Percentiles rank a stretch among this genome's conserved stretches.
These are phyloP conservation scores for Didymella arachidicola DNA, from an alignment of 2,329 filamentous ascomycete genomes.

Conservation along the genomic window DNA sequence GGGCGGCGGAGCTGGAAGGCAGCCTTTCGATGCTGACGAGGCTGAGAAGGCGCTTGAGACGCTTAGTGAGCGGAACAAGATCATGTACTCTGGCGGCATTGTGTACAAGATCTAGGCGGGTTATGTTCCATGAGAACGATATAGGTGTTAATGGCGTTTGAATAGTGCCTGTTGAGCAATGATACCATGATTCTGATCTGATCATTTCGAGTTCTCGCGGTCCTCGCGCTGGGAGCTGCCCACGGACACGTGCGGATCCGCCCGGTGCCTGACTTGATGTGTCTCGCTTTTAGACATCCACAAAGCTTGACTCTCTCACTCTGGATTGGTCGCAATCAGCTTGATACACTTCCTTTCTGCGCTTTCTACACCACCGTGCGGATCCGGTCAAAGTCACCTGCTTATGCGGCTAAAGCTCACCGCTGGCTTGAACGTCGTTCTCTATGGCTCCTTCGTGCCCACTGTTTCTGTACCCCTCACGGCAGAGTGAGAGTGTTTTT, in stretches of 20 bases:
- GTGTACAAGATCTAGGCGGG: slow-evolving; percentile 57
- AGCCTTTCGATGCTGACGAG: slow-evolving; percentile 73
- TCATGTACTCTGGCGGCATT: slow-evolving; percentile 71
- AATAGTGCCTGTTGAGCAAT: slow-evolving; percentile 1
- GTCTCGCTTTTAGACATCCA: neutral
- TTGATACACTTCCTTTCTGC: neutral
- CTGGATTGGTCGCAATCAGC: neutral
- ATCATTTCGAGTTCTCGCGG: neutral
- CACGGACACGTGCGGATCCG: slow-evolving; percentile 1
- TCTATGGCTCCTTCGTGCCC: slow-evolving; percentile 3
- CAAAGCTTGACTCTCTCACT: neutral
- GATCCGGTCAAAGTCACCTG: slow-evolving; percentile 8
- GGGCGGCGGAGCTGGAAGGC: slow-evolving; percentile 63
- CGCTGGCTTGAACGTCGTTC: neutral
- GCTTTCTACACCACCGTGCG: slow-evolving; percentile 2
- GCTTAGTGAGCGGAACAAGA: slow-evolving; percentile 84
- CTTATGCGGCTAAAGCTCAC: neutral
- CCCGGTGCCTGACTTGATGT: neutral
- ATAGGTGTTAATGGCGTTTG: slow-evolving; percentile 3
- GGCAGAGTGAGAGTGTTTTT: neutral
- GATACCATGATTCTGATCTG: slow-evolving; percentile 3
- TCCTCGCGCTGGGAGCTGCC: neutral
- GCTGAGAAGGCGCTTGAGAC: slow-evolving; percentile 77
- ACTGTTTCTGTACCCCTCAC: slow-evolving; percentile 18
- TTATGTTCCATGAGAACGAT: neutral